A percentile compares a stretch with the other conserved stretches of the same genome.
Evolutionary conservation across 345 rosid species (phyloP).

Genomic region (Dipteronia sinensis): DNA sequence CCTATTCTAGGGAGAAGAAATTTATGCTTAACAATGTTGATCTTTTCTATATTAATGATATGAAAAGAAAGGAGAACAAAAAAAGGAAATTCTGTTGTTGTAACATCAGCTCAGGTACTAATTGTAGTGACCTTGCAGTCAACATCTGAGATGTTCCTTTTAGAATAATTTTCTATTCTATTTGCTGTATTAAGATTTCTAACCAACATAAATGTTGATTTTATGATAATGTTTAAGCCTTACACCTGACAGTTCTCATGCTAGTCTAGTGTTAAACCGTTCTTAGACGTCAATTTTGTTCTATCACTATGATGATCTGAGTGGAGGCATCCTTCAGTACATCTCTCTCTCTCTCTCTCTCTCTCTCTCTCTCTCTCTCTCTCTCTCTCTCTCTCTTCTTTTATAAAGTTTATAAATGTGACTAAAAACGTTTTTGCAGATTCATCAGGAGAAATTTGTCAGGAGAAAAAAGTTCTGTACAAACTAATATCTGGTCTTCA

Average conservation of each 20-base stretch:
- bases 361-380: not conserved
- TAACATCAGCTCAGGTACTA: too few species aligned
- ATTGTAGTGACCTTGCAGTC: not conserved
- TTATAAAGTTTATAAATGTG: not conserved
- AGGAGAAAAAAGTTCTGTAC: conserved; percentile 84
- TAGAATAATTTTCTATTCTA: not conserved
- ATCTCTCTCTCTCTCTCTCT: not conserved
- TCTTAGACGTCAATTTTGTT: not conserved
- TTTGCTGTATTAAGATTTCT: not conserved
- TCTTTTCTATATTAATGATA: not conserved
- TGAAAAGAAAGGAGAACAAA: not conserved
- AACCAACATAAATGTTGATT: not conserved
- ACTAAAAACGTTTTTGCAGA: conserved; percentile 42
- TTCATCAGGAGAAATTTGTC: conserved; percentile 71
- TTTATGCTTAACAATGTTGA: not conserved
- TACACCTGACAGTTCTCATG: not conserved
- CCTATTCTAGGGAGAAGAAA: not conserved
- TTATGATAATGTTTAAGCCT: not conserved
- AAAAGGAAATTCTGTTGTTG: not conserved
- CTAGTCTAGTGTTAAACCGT: not conserved
- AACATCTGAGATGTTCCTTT: not conserved
- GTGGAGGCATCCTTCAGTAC: not conserved
- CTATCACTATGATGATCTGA: not conserved
- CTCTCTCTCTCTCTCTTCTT: not conserved
- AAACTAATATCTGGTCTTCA: conserved; percentile 96